phyloP scores from a whole-genome alignment of 2,329 filamentous ascomycete genomes.

The Fusarium pseudonygamai region DNA sequence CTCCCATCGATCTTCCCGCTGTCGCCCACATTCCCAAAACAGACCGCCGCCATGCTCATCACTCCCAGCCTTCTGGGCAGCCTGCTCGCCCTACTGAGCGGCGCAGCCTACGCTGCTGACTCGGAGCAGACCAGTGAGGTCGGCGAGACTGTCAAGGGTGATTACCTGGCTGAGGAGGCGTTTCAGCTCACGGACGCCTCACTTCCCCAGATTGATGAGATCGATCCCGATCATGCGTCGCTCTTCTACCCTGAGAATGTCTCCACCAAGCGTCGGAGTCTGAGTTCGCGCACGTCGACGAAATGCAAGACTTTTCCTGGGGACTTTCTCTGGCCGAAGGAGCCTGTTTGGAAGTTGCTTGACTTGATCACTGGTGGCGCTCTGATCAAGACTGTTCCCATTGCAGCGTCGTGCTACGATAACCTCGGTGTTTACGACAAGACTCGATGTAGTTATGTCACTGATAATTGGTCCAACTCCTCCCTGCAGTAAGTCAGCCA shows the following conservation, averaged over 20 bases:
- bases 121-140: constrained; percentile 1
- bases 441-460: constrained; percentile 40
- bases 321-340: constrained; percentile 45
- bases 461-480: constrained; percentile 43
- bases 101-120: constrained; percentile 20
- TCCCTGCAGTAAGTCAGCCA: constrained; percentile 30
- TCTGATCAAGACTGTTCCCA: constrained; percentile 47
- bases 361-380: constrained; percentile 46
- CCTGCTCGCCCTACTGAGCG: constrained; percentile 4
- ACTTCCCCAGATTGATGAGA: constrained; percentile 18
- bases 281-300: background rate
- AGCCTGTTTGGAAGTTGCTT: constrained; percentile 47
- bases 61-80: constrained; percentile 5
- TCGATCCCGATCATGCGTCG: constrained; percentile 10
- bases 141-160: constrained; percentile 16
- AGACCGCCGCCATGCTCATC: constrained; percentile 21
- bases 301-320: constrained; percentile 49
- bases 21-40: background rate
- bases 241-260: constrained; percentile 19
- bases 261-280: background rate
- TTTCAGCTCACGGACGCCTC: constrained; percentile 27
- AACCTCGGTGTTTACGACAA: constrained; percentile 40
- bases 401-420: constrained; percentile 47
- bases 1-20: background rate
- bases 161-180: constrained; percentile 30